phyloP scores from a whole-genome alignment of 257 asterid genomes.

The Petunia axillaris region DNA sequence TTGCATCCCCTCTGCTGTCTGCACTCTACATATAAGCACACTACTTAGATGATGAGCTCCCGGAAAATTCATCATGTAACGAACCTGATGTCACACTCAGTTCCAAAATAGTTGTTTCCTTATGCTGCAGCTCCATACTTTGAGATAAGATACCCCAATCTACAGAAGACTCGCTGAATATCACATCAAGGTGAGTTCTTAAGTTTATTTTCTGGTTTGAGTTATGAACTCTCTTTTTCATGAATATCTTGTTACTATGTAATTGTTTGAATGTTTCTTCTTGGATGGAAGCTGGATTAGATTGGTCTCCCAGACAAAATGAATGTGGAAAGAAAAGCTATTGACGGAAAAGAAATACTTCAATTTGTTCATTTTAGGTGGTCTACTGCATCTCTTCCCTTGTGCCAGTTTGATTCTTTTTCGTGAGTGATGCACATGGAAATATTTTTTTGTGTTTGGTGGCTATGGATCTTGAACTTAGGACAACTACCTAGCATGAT shows the following conservation, averaged over 20 bases:
- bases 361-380: too few relatives aligned
- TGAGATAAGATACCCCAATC: not conserved
- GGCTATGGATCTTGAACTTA: too few relatives aligned
- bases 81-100: not conserved
- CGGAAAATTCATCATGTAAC: not conserved
- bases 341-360: too few relatives aligned
- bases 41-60: not conserved
- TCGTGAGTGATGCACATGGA: too few relatives aligned
- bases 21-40: conserved; percentile 5
- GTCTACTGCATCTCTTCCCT: too few relatives aligned
- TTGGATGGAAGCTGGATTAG: not conserved
- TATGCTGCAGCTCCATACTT: not conserved
- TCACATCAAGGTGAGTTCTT: not conserved
- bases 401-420: too few relatives aligned
- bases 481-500: not conserved
- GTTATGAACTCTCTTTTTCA: not conserved
- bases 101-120: not conserved
- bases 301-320: conserved; percentile 7
- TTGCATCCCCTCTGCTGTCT: not conserved
- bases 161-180: not conserved
- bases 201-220: conserved; percentile 10
- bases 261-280: not conserved
- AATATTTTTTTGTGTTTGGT: too few relatives aligned
- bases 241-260: not conserved
- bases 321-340: not conserved